Evolutionary conservation across 1,284 basidiomycete species (phyloP).

Genomic region (Heterobasidion parviporum): DNA sequence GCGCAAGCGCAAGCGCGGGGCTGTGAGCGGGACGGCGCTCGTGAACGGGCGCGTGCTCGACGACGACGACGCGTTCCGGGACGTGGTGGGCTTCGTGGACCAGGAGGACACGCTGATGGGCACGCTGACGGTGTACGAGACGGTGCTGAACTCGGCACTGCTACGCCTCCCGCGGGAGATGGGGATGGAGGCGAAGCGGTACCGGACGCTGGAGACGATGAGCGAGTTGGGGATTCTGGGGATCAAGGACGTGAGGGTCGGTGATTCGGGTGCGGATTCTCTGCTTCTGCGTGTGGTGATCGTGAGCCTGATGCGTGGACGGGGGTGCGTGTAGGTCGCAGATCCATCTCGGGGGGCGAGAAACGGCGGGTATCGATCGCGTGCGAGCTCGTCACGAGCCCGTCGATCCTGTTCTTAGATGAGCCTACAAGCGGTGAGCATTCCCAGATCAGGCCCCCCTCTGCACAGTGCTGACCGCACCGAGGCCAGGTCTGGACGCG

Average conservation of each 20-base stretch:
- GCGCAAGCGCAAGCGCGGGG: constrained; percentile 78
- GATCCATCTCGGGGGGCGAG: constrained; percentile 93
- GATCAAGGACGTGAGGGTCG: constrained; percentile 88
- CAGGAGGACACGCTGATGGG: constrained; percentile 97
- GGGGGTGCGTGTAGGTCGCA: constrained; percentile 36
- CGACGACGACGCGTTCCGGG: constrained; percentile 66
- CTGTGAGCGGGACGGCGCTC: constrained; percentile 66
- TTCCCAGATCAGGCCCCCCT: neutral
- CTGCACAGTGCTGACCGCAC: neutral
- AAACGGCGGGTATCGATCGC: constrained; percentile 95
- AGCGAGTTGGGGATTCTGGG: constrained; percentile 90
- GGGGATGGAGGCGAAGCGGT: constrained; percentile 91
- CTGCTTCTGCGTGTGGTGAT: neutral
- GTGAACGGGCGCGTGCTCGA: constrained; percentile 82
- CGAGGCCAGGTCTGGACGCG: constrained; percentile 73
- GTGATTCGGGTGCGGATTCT: constrained; percentile 59
- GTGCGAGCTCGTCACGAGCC: constrained; percentile 96
- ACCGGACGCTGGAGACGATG: constrained; percentile 91
- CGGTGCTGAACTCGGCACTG: constrained; percentile 88
- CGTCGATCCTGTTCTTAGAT: constrained; percentile 92
- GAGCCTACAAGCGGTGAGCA: constrained; percentile 87
- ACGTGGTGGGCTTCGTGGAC: constrained; percentile 91
- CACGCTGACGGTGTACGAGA: constrained; percentile 96
- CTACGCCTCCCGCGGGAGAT: constrained; percentile 89
- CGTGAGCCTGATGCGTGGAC: constrained; percentile 2